Evolutionary conservation across 1,284 basidiomycete genomes (phyloP), one percentile per base, ranked within the genome.

Genomic region (Ustilago trichophora): DNA sequence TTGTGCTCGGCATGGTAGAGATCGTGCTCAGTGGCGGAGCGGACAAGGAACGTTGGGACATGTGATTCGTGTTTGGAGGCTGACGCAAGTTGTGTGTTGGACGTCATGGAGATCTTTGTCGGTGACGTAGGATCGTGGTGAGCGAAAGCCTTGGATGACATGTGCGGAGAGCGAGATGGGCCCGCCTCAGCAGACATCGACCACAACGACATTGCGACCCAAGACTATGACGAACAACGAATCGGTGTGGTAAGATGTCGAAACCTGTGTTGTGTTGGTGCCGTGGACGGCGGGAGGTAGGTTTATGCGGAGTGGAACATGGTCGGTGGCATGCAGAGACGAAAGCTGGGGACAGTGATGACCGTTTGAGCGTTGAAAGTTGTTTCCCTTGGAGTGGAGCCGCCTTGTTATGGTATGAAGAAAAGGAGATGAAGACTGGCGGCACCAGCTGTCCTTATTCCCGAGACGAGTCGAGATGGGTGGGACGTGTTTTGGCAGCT

Each of bases 1-100:
- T 57, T 67, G 36, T 43, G 64, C 22, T 56, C 53, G n/a, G 46
- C 49, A 53, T 50, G 45, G 32, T 56, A 45, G 24, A 62, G 64
- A n/a, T 67, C 57, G 6, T 67, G 64, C 31, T 67, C 64, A 1
- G 64, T 67, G 2, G 64, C 64, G 13, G 64, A 67, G 10, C 64
- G 49, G 19, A 67, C 48, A 5, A 67, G 45, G 31, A 67, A 56
- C 2, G 57, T 53, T 4, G 64, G 64, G 4, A 66, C 63, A 19
- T 60, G 64, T 4, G 64, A 54, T n/a, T 45, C 64, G 25, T 62
- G 53, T 34, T 57, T 67, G 25, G 55, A 50, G 3, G 54, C 19
- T 4, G 50, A 35, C 3, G 35, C 43, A 12, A 35, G 24, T 2
- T 25, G 42, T n/a, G 16, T 22, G 32, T 11, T 27, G 37, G 38